Conservation (phyloP, 2,329 filamentous ascomycete species). For the Fusarium veterinarium region DNA sequence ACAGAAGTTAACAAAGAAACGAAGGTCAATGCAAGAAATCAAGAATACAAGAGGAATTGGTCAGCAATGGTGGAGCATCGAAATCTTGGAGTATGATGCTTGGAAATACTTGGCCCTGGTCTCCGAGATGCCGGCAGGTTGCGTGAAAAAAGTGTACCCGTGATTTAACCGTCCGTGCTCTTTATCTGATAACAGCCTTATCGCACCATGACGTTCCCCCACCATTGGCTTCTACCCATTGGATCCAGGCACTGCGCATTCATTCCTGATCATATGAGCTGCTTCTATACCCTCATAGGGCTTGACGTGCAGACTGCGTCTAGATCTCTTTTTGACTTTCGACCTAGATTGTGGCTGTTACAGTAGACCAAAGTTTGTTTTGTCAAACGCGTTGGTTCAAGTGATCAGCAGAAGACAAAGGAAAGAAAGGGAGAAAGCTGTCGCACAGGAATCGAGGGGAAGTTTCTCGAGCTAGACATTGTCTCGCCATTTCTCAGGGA, state of each 20-base stretch:
- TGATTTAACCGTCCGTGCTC: conserved; percentile 32
- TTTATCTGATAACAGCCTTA: conserved; percentile 34
- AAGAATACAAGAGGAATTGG: conserved; percentile 36
- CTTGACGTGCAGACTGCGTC: background rate
- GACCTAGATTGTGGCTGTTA: conserved; percentile 11
- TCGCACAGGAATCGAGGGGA: conserved; percentile 38
- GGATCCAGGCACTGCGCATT: conserved; percentile 11
- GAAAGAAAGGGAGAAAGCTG: conserved; percentile 17
- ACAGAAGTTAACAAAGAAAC: conserved; percentile 1
- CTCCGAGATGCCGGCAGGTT: conserved; percentile 17
- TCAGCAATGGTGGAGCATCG: conserved; percentile 38
- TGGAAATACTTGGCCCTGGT: conserved; percentile 17
- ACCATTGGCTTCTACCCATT: conserved; percentile 6
- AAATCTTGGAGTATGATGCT: conserved; percentile 28
- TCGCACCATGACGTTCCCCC: conserved; percentile 33
- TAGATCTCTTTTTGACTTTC: conserved; percentile 17
- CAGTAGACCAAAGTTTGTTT: conserved; percentile 23
- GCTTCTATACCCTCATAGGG: background rate
- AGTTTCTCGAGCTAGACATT: conserved; percentile 12
- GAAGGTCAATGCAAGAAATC: conserved; percentile 10
- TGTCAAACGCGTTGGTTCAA: conserved; percentile 5
- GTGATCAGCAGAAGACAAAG: background rate
- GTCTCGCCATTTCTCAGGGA: conserved; percentile 1
- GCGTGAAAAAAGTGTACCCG: conserved; percentile 37
- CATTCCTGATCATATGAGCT: conserved; percentile 22